Conservation (phyloP, 768 basidiomycete species). For the Trametes punicea region DNA sequence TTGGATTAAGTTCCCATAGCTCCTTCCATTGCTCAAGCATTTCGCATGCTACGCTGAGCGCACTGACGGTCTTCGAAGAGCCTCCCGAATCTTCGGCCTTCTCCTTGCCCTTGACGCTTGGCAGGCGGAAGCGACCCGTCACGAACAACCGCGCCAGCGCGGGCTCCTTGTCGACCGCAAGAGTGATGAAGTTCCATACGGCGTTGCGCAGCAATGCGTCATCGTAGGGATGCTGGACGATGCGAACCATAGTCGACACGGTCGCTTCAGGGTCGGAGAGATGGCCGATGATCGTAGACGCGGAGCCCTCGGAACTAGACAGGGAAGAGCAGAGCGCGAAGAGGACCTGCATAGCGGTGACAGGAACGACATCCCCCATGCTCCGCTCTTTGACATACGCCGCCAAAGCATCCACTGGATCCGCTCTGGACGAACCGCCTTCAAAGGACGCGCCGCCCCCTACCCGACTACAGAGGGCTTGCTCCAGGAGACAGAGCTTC, state of each 20-base stretch:
- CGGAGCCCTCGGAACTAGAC: slow-evolving; percentile 53
- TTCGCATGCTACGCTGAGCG: slow-evolving; percentile 63
- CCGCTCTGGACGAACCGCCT: slow-evolving; percentile 45
- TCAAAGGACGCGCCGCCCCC: slow-evolving; percentile 47
- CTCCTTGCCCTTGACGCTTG: slow-evolving; percentile 37
- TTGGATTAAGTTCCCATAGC: slow-evolving; percentile 75
- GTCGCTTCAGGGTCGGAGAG: slow-evolving; percentile 73
- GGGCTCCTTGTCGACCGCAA: slow-evolving; percentile 83
- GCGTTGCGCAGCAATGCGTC: slow-evolving; percentile 68
- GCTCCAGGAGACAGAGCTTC: slow-evolving; percentile 63
- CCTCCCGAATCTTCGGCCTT: slow-evolving; percentile 31
- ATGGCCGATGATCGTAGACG: slow-evolving; percentile 75
- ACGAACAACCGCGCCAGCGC: slow-evolving; percentile 80
- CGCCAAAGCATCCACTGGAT: slow-evolving; percentile 75
- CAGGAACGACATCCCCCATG: slow-evolving; percentile 55
- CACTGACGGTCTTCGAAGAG: slow-evolving; percentile 43
- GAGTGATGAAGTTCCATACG: slow-evolving; percentile 80
- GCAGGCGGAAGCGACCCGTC: slow-evolving; percentile 62
- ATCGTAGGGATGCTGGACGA: slow-evolving; percentile 77
- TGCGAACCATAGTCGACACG: slow-evolving; percentile 62
- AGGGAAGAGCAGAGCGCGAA: slow-evolving; percentile 65
- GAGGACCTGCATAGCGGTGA: slow-evolving; percentile 66
- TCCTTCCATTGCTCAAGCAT: slow-evolving; percentile 68
- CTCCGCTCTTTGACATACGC: slow-evolving; percentile 63
- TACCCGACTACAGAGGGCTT: slow-evolving; percentile 64